Conservation (phyloP, 2,329 filamentous ascomycete genomes). For the Paraphoma chrysanthemicola region DNA sequence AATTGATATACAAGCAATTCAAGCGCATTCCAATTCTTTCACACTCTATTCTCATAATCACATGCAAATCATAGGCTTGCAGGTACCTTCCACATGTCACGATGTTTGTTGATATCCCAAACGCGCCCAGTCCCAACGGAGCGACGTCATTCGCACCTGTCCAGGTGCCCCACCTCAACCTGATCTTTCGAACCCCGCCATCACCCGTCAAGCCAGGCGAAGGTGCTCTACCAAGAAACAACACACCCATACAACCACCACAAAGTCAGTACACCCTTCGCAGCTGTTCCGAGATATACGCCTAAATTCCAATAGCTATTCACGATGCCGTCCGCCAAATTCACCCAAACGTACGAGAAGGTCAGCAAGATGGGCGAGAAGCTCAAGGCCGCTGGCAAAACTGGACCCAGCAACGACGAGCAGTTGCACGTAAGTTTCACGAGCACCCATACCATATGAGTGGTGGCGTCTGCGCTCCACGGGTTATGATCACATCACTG, state of each 20-base stretch:
- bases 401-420: constrained; percentile 40
- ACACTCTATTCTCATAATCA: too few relatives aligned
- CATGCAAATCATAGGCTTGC: background rate
- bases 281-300: background rate
- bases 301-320: background rate
- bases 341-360: constrained; percentile 41
- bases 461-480: too few relatives aligned
- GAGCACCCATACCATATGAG: background rate
- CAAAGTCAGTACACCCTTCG: background rate
- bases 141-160: constrained; percentile 7
- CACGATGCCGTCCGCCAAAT: constrained; percentile 40
- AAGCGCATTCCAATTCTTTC: too few relatives aligned
- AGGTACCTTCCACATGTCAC: background rate
- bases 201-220: background rate
- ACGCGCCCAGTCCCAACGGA: background rate
- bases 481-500: too few relatives aligned
- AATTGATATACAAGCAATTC: too few relatives aligned
- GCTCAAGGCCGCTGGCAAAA: constrained; percentile 35
- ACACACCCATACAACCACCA: background rate
- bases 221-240: background rate
- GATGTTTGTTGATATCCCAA: background rate
- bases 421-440: constrained; percentile 57
- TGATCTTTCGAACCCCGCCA: constrained; percentile 15
- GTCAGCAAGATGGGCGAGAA: constrained; percentile 39
- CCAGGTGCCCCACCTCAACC: constrained; percentile 18